These are phyloP conservation scores for Saposhnikovia divaricata DNA, from an alignment of 129 eudicot species.

Conservation along the genomic window DNA sequence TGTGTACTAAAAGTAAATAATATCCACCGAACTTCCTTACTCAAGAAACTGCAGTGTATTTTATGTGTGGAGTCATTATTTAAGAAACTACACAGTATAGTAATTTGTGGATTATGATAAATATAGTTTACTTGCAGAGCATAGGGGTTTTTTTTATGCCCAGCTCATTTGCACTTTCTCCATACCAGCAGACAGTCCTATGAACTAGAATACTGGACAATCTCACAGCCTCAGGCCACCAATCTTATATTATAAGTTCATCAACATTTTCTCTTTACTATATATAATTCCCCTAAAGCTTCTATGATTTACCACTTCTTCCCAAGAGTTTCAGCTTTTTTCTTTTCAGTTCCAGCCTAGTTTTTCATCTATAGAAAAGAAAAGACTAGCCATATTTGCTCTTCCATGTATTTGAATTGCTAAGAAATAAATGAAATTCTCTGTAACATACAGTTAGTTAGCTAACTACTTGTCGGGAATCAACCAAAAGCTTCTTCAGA, in stretches of 20 bases:
- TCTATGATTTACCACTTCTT: constrained; percentile 9
- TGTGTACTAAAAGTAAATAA: neutral
- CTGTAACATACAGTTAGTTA: neutral
- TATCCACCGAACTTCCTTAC: neutral
- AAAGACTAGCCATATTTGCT: neutral
- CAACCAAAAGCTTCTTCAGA: constrained; percentile 20
- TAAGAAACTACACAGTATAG: neutral
- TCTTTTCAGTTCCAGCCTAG: neutral
- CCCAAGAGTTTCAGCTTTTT: neutral
- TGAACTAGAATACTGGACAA: constrained; percentile 6
- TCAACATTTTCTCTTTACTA: constrained; percentile 9
- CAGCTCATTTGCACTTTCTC: constrained; percentile 31
- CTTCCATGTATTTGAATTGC: neutral
- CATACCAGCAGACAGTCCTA: constrained; percentile 25
- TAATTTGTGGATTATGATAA: constrained; percentile 7
- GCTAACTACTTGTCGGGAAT: neutral
- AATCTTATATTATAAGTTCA: constrained; percentile 7
- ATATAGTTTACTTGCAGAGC: constrained; percentile 9
- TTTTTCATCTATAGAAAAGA: neutral
- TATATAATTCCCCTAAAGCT: neutral
- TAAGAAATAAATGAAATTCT: neutral
- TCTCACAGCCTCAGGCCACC: constrained; percentile 4
- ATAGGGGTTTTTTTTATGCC: constrained; percentile 11
- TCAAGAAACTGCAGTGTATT: neutral
- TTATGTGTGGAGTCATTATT: neutral